These are phyloP conservation scores for Chytriomyces confervae DNA, from an alignment of 192 early-diverging fungal species.

Conservation along the genomic window DNA sequence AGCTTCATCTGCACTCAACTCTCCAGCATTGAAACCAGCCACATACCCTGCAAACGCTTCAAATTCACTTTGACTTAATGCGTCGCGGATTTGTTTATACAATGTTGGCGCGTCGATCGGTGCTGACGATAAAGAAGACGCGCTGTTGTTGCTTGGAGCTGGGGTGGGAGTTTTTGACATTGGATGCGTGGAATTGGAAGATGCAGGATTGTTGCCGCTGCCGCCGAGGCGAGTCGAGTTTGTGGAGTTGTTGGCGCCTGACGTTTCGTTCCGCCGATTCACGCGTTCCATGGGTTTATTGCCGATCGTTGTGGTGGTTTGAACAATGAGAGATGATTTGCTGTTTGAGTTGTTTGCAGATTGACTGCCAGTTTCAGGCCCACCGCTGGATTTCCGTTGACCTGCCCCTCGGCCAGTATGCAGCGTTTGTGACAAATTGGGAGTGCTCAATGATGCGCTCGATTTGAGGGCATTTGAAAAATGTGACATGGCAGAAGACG, in stretches of 20 bases:
- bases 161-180: not conserved
- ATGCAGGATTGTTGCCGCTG: not conserved
- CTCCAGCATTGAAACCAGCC: constrained; percentile 49
- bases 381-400: not conserved
- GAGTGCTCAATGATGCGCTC: not conserved
- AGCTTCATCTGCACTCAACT: constrained; percentile 48
- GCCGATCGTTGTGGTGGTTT: not conserved
- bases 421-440: constrained; percentile 8
- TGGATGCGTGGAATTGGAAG: not conserved
- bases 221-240: not conserved
- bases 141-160: not conserved
- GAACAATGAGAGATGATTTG: not conserved
- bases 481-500: too few species aligned
- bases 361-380: too few species aligned
- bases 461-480: too few species aligned
- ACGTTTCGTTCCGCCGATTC: not conserved
- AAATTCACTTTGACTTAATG: constrained; percentile 46
- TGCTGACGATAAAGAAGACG: not conserved
- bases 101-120: constrained; percentile 48
- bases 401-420: not conserved
- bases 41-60: constrained; percentile 57
- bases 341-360: constrained; percentile 1
- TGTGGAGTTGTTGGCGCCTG: not conserved
- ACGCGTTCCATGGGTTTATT: constrained; percentile 5
- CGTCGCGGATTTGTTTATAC: constrained; percentile 54